These are phyloP conservation scores for Apium graveolens DNA, from an alignment of 129 eudicot species.

Conservation along the genomic window DNA sequence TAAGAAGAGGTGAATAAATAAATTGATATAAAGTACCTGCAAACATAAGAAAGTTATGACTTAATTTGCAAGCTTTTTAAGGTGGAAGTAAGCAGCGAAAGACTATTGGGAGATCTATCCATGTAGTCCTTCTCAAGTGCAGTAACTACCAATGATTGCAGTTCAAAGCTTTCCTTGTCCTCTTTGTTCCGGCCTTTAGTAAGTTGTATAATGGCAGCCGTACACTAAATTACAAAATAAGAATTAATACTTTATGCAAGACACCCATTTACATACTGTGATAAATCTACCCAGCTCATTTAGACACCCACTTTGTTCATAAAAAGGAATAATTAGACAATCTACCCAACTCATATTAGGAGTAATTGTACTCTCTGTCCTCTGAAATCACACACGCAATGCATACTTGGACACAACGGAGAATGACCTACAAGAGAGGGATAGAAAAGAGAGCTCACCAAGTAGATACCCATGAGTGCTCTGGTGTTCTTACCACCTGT, in stretches of 20 bases:
- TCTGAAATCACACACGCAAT: no score
- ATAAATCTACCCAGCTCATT: no score
- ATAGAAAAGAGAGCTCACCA: slow-evolving; percentile 20
- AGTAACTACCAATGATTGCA: no score
- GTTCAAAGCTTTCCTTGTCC: slow-evolving; percentile 37
- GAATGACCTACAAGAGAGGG: background rate
- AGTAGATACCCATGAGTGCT: no score
- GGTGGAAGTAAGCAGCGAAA: slow-evolving; percentile 42
- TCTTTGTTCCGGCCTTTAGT: slow-evolving; percentile 91
- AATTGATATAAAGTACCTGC: background rate
- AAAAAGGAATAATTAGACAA: background rate
- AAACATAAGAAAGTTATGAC: background rate
- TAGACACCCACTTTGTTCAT: background rate
- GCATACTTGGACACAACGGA: background rate
- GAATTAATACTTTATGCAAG: background rate
- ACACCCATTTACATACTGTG: no score
- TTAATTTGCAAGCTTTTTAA: slow-evolving; percentile 49
- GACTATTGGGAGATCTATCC: slow-evolving; percentile 51
- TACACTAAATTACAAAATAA: no score
- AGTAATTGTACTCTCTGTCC: background rate
- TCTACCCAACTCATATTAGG: background rate
- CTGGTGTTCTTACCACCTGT: no score
- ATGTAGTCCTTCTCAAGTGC: no score
- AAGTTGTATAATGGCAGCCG: no score
- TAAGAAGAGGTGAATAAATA: background rate